phyloP scores from a whole-genome alignment of 805 yeast species.

The Vanderwaltozyma yarrowii region DNA sequence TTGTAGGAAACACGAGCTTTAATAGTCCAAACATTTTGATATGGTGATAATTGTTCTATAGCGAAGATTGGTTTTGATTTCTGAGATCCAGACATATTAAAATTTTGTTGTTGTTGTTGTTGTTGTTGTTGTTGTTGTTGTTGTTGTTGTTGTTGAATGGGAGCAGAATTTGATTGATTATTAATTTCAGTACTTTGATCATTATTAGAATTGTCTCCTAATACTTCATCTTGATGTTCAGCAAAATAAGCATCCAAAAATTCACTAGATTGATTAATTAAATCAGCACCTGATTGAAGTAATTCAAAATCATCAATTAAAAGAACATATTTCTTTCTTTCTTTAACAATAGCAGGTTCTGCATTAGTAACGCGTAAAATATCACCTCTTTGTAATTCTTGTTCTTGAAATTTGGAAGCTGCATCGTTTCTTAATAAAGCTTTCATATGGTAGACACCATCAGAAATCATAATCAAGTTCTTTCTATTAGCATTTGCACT shows the following conservation, averaged over 20 bases:
- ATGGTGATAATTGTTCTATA: slow-evolving; percentile 84
- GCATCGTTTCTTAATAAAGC: slow-evolving; percentile 44
- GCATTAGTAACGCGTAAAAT: slow-evolving; percentile 23
- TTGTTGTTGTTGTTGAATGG: slow-evolving; percentile 5
- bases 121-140: slow-evolving; percentile 12
- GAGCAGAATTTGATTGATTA: slow-evolving; percentile 4
- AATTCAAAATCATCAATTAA: slow-evolving; percentile 39
- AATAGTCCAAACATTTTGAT: slow-evolving; percentile 83
- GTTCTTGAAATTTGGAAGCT: slow-evolving; percentile 35
- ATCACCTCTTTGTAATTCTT: slow-evolving; percentile 38
- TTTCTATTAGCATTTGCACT: slow-evolving; percentile 20
- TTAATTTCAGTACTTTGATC: slow-evolving; percentile 6
- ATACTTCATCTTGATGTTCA: slow-evolving; percentile 43
- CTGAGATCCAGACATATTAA: slow-evolving; percentile 13
- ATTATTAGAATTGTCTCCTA: slow-evolving; percentile 5
- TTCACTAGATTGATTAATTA: slow-evolving; percentile 30
- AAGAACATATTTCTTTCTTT: slow-evolving; percentile 38
- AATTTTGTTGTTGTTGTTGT: slow-evolving; percentile 8
- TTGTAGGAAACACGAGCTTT: slow-evolving; percentile 87
- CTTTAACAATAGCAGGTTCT: slow-evolving; percentile 27
- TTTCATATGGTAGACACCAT: slow-evolving; percentile 41
- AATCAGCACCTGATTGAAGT: slow-evolving; percentile 30
- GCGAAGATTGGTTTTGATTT: slow-evolving; percentile 43
- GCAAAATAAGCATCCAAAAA: slow-evolving; percentile 48
- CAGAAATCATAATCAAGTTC: slow-evolving; percentile 36